phyloP scores from a whole-genome alignment of 2,329 filamentous ascomycete species.

The Lachnellula suecica region DNA sequence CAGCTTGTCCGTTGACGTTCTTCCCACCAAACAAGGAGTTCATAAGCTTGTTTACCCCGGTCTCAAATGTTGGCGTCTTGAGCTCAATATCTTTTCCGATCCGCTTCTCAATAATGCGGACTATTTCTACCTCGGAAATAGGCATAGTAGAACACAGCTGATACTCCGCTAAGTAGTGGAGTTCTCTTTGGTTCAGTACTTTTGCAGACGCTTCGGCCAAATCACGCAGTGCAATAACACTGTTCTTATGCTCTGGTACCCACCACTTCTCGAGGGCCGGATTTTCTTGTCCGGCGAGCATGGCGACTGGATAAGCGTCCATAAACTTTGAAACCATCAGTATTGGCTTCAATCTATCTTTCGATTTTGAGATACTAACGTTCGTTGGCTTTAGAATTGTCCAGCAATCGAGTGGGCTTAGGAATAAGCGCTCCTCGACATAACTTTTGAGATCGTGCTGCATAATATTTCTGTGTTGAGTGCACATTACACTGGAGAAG shows the following conservation, averaged over 20 bases:
- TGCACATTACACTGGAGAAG: neutral
- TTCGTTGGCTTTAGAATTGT: neutral
- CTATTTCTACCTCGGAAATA: neutral
- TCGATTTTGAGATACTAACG: neutral
- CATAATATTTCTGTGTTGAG: neutral
- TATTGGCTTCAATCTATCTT: neutral
- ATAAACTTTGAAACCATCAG: neutral
- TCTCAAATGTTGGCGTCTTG: neutral
- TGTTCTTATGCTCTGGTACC: neutral
- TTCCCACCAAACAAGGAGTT: neutral
- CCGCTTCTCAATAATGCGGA: neutral
- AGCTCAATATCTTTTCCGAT: neutral
- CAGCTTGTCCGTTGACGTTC: neutral
- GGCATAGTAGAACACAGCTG: neutral
- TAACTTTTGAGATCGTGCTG: neutral
- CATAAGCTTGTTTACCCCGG: neutral
- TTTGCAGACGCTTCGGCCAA: neutral
- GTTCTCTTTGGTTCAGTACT: neutral
- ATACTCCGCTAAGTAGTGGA: neutral
- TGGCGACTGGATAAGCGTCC: neutral
- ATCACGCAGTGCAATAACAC: neutral
- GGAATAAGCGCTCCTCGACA: neutral
- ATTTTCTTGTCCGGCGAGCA: neutral
- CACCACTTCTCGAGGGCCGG: neutral
- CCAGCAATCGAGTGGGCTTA: neutral